phyloP scores from a whole-genome alignment of 805 yeast genomes.

The Spathaspora hagerdaliae region DNA sequence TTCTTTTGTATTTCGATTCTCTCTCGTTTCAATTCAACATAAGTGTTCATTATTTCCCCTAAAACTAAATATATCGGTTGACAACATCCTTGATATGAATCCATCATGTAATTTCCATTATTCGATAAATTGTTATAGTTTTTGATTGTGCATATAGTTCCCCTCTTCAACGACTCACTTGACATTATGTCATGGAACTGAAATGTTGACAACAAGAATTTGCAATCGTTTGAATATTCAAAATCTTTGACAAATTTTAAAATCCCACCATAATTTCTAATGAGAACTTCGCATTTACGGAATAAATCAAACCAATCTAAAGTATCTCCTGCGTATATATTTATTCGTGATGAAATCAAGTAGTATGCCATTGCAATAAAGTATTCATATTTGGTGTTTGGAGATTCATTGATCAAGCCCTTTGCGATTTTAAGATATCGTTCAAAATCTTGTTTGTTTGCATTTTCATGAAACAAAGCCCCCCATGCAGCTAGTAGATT shows the following conservation, averaged over 20 bases:
- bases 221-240: conserved; percentile 32
- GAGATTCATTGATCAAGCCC: conserved; percentile 2
- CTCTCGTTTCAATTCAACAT: conserved; percentile 22
- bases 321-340: conserved; percentile 24
- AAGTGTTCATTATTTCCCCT: conserved; percentile 39
- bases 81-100: conserved; percentile 43
- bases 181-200: conserved; percentile 42
- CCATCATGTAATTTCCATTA: conserved; percentile 28
- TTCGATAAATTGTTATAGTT: conserved; percentile 29
- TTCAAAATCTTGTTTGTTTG: conserved; percentile 1
- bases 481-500: conserved; percentile 32
- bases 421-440: conserved; percentile 2
- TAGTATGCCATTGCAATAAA: conserved; percentile 19
- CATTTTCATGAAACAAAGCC: conserved; percentile 16
- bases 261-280: conserved; percentile 35
- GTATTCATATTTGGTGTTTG: conserved; percentile 12
- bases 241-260: conserved; percentile 26
- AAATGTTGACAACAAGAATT: conserved; percentile 39
- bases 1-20: conserved; percentile 3
- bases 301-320: conserved; percentile 35
- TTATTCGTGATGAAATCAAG: conserved; percentile 16
- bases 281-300: conserved; percentile 24
- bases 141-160: conserved; percentile 32
- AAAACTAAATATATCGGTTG: conserved; percentile 34
- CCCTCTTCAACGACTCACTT: conserved; percentile 28